Conservation (phyloP, 75 land plant species). For the Pinus albicaulis region DNA sequence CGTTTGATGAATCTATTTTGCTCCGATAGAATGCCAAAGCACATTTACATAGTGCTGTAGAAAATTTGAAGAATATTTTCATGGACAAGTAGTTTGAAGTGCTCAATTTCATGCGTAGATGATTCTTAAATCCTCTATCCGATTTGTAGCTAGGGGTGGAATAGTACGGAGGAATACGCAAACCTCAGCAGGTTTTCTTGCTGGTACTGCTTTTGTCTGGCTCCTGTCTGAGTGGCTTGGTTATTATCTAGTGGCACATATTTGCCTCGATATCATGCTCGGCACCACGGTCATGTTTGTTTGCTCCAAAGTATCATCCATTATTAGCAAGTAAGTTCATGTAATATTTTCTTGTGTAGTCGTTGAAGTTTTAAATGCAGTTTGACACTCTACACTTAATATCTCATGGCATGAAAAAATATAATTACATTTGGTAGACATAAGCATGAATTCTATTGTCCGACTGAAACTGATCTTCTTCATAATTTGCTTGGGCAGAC, state of each 20-base stretch:
- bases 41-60: too few species aligned
- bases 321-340: slow-evolving; percentile 56
- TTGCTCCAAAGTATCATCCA: slow-evolving; percentile 52
- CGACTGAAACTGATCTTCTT: not conserved
- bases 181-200: slow-evolving; percentile 50
- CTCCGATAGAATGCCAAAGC: too few species aligned
- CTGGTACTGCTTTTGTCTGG: slow-evolving; percentile 58
- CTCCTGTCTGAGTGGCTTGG: slow-evolving; percentile 50
- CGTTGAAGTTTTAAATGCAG: not conserved
- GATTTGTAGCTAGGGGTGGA: slow-evolving; percentile 67
- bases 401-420: not conserved
- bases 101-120: not conserved
- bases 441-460: not conserved
- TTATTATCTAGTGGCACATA: slow-evolving; percentile 16
- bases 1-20: too few species aligned
- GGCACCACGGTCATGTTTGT: slow-evolving; percentile 47
- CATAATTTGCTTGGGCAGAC: slow-evolving; percentile 24
- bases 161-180: slow-evolving; percentile 77
- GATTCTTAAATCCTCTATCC: not conserved
- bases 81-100: not conserved
- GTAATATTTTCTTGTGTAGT: not conserved
- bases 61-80: not conserved
- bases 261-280: slow-evolving; percentile 39
- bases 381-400: too few species aligned
- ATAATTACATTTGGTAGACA: not conserved